Evolutionary conservation across 257 asterid species (phyloP).

Genomic region (Capsicum rhomboideum): DNA sequence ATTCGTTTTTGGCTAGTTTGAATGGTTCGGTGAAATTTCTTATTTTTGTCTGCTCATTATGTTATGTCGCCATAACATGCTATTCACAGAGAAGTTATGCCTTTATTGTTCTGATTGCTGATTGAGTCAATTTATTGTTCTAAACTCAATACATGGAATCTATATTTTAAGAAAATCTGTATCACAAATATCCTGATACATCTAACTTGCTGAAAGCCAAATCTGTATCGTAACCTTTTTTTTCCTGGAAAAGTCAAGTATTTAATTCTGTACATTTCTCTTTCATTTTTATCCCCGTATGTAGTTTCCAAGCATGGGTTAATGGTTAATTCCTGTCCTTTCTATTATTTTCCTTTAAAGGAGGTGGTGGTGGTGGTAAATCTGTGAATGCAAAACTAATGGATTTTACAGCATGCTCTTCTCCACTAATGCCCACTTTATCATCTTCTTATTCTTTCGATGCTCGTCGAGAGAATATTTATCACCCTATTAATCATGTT

Average conservation of each 20-base stretch:
- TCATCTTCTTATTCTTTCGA: background rate
- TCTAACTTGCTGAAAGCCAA: background rate
- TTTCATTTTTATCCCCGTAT: background rate
- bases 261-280: background rate
- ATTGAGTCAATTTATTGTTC: background rate
- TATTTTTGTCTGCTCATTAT: background rate
- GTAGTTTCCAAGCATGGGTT: background rate
- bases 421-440: background rate
- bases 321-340: background rate
- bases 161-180: background rate
- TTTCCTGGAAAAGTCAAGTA: background rate
- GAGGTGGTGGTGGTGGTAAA: background rate
- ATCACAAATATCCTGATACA: background rate
- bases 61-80: background rate
- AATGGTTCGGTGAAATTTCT: background rate
- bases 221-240: background rate
- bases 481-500: background rate
- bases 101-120: background rate
- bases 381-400: background rate
- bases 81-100: background rate
- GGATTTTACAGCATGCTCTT: background rate
- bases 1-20: background rate
- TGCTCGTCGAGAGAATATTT: background rate
- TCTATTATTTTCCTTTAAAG: background rate
- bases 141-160: background rate